Evolutionary conservation across 192 early-diverging fungal genomes (phyloP), one percentile per base, ranked within the genome.

Genomic region (Backusella morwellensis): DNA sequence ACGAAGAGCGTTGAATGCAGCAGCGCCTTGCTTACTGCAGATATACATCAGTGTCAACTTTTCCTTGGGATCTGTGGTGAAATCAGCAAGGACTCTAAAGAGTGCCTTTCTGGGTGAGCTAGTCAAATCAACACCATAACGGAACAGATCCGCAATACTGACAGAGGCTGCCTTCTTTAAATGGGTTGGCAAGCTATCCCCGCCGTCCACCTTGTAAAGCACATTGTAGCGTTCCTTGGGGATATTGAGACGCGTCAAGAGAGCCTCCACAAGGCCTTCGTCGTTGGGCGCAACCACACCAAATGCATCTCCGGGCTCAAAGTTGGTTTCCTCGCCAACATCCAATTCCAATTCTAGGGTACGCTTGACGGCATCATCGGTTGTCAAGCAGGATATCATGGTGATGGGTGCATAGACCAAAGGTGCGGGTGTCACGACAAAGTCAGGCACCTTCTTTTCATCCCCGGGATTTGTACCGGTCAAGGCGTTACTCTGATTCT

Each of bases 211-310:
- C 32, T 77, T 78, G 47, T 83, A 81, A 36, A 90, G 36, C 1
- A 21, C 35, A 42, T 81, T 81, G 40, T 70, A 76, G 3, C 75
- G 82, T 7, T 77, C 77, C 3, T 84, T 79, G 8, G 77, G 80
- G 17, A 93, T 79, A n/a, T 75, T 86, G 15, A 98, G 77, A 19
- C 88, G 76, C 2, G 75, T 82, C 67, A 96, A 75, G 2, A 97
- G 70, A 1, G 88, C 92, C 0, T 86, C 73, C 0, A 98, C 95
- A 59, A 96, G 76, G 0, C 77, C 75, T 40, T 92, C 88, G 44
- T 92, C 85, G 79, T 97, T 97, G n/a, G 96, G 95, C 1, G 94
- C 95, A 56, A 89, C 75, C n/a, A 98, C 81, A 50, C 93, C 96
- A 85, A 99, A 93, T 4, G 96, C 87, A 80, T 96, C 96, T 19